Percentiles rank a stretch among this genome's conserved stretches.
phyloP scores from a whole-genome alignment of 495 filamentous ascomycete species.

The Rusavskia elegans region DNA sequence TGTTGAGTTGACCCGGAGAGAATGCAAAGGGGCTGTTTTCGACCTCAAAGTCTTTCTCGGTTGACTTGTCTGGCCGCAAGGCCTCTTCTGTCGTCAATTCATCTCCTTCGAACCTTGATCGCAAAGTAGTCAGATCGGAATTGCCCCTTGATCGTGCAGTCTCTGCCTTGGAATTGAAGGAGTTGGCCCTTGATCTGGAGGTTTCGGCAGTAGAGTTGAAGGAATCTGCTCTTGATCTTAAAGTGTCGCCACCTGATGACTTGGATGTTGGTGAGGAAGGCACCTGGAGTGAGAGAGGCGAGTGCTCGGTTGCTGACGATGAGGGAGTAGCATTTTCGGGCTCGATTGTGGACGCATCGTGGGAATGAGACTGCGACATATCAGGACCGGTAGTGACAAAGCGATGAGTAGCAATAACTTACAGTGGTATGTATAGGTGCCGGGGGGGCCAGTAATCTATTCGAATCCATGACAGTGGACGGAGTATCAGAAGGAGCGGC shows the following conservation, averaged over 20 bases:
- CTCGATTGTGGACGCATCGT: constrained; percentile 1
- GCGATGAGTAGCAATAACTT: background rate
- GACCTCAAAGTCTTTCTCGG: constrained; percentile 43
- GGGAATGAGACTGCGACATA: constrained; percentile 6
- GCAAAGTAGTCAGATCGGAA: constrained; percentile 21
- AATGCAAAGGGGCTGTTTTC: constrained; percentile 54
- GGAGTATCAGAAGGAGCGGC: background rate
- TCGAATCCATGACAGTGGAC: constrained; percentile 7
- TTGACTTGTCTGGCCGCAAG: constrained; percentile 49
- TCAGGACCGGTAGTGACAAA: constrained; percentile 1
- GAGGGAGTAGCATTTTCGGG: constrained; percentile 5
- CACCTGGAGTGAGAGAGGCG: constrained; percentile 9
- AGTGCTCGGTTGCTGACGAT: constrained; percentile 1
- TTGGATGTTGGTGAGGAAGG: constrained; percentile 21
- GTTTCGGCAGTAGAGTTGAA: constrained; percentile 26
- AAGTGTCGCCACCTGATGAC: constrained; percentile 34
- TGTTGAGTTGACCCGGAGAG: constrained; percentile 53
- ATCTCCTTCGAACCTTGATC: constrained; percentile 20
- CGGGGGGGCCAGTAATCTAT: constrained; percentile 13
- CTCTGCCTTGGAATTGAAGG: constrained; percentile 27
- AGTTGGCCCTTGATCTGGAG: constrained; percentile 25
- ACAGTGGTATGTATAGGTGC: constrained; percentile 10
- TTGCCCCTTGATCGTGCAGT: constrained; percentile 28
- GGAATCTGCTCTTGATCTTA: constrained; percentile 32
- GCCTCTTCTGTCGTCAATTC: constrained; percentile 35